phyloP scores from a whole-genome alignment of 1,284 basidiomycete species.

The Tilletia walkeri region DNA sequence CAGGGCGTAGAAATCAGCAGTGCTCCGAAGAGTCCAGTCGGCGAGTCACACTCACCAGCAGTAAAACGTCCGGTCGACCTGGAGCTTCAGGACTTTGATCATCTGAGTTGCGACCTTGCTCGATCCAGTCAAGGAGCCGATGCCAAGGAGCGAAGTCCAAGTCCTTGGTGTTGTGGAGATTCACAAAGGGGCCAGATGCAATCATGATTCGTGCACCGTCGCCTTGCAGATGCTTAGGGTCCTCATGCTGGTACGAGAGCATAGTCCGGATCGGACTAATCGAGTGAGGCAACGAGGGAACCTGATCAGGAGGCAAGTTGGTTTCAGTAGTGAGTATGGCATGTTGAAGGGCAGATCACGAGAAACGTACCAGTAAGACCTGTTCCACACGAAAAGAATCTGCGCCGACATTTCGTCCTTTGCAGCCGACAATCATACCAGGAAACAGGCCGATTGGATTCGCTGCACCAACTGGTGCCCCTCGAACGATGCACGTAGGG shows the following conservation, averaged over 20 bases:
- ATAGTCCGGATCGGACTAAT: slow-evolving; percentile 34
- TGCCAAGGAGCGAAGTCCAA: slow-evolving; percentile 48
- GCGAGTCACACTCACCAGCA: slow-evolving; percentile 27
- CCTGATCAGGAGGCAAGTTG: slow-evolving; percentile 20
- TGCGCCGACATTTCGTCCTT: slow-evolving; percentile 86
- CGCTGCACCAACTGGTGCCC: slow-evolving; percentile 27
- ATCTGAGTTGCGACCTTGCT: slow-evolving; percentile 27
- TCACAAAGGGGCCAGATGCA: slow-evolving; percentile 38
- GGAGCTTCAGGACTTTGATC: background rate
- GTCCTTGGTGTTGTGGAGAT: slow-evolving; percentile 28
- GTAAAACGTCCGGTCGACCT: slow-evolving; percentile 7
- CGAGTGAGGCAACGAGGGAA: slow-evolving; percentile 44
- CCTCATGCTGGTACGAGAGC: slow-evolving; percentile 26
- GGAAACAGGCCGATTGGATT: slow-evolving; percentile 70
- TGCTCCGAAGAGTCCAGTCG: slow-evolving; percentile 20
- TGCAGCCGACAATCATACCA: slow-evolving; percentile 81
- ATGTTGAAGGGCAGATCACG: too few species aligned
- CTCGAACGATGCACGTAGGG: slow-evolving; percentile 32
- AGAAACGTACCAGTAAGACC: slow-evolving; percentile 64
- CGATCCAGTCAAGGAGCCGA: slow-evolving; percentile 39
- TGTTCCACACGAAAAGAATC: slow-evolving; percentile 81
- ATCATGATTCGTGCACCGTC: slow-evolving; percentile 31
- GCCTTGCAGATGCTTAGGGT: slow-evolving; percentile 20
- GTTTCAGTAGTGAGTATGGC: background rate
- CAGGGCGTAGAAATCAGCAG: slow-evolving; percentile 61